Base-by-base conservation (phyloP, 23 red algal genomes). In the Gracilaria gracilis region DNA sequence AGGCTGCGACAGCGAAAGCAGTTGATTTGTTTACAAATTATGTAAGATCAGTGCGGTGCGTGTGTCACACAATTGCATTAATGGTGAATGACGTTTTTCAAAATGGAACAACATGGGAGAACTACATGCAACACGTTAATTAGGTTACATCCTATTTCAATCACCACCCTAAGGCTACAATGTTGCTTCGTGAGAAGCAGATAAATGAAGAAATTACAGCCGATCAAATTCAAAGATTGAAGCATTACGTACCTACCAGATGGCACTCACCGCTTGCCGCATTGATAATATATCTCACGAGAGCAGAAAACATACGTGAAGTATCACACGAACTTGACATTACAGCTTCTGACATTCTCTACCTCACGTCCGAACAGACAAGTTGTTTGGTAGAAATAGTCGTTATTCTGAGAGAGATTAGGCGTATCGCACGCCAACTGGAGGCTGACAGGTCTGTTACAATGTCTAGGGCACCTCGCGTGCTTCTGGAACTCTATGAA, bases 11-110 rank as follows among this genome's bases (percentile, higher is more conserved):
- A 46, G 42, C 42, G 11, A 46, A 46, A 11, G 42, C 42, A 4
- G 42, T 46, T 46, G 42, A 46, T 11, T 7, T 46, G 42, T 46
- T 46, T 46, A 46, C 42, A 7, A 46, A 46, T 11, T 46, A 7
- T 46, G 42, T 46, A 4, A 11, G 42, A 46, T 46, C 42, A 4
- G 42, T 46, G 11, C 42, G 42, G 4, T 46, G 42, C 11, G 42
- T 46, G 42, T 46, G 42, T 46, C 42, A 46, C 11, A 46, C 13
- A 53, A 5, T 25, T 46, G 46, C 23, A 81, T 37, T 81, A 20
- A 21, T 81, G 27, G 76, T 81, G 3, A 81, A 81, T 9, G 76
- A 81, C 39, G 40, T 81, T 5, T 81, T 81, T 33, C 4, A 36
- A 36, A 11, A 57, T 12, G 76, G 76, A 1, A 59, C 24, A n/a